phyloP scores from a whole-genome alignment of 164 flowering plant genomes.

The Piper longum region DNA sequence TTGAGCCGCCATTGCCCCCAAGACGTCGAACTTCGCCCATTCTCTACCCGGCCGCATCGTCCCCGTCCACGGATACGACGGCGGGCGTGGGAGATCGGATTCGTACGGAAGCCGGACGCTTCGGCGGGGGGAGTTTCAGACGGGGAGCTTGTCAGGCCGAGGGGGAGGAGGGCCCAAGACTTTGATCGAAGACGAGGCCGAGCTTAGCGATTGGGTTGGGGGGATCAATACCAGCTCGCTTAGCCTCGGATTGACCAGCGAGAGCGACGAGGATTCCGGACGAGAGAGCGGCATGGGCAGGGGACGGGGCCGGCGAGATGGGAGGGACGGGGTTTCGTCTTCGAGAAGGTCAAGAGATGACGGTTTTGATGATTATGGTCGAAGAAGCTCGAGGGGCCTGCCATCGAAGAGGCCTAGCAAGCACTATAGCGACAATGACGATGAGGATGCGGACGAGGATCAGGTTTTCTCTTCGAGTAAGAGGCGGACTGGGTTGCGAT shows the following conservation, averaged over 20 bases:
- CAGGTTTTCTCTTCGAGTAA: background rate
- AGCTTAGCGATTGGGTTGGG: slow-evolving; percentile 8
- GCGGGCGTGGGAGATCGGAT: background rate
- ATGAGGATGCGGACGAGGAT: background rate
- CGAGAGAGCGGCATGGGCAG: slow-evolving; percentile 1
- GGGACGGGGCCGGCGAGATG: slow-evolving; percentile 1
- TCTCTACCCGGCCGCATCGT: background rate
- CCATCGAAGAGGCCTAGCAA: background rate
- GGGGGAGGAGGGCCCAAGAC: slow-evolving; percentile 2
- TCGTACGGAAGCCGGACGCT: background rate
- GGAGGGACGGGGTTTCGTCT: background rate
- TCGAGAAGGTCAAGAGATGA: background rate
- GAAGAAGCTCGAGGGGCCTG: background rate
- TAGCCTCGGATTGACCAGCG: background rate
- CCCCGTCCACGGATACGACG: background rate
- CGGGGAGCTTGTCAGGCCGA: slow-evolving; percentile 3
- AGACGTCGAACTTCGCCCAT: background rate
- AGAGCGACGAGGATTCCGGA: slow-evolving; percentile 1
- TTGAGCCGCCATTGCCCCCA: background rate
- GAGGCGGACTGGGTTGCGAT: background rate
- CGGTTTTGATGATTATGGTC: background rate
- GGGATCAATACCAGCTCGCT: slow-evolving; percentile 4
- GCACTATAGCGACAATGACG: too few relatives aligned
- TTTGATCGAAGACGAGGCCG: slow-evolving; percentile 8
- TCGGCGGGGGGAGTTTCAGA: background rate